Evolutionary conservation across 225 moss, liverwort and hornwort species (phyloP).

Genomic region (Bryum argenteum): DNA sequence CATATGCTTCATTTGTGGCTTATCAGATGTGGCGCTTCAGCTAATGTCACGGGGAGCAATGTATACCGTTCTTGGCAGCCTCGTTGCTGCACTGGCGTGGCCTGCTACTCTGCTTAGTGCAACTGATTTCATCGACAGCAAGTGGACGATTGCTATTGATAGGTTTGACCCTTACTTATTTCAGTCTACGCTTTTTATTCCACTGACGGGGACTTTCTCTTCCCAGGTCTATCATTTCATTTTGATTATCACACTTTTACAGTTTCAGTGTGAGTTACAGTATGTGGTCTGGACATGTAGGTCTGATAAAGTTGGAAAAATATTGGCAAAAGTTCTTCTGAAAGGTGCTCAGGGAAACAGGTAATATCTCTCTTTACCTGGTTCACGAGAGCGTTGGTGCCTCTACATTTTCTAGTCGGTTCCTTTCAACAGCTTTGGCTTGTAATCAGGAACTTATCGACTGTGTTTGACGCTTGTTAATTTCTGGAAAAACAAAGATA

Average conservation of each 20-base stretch:
- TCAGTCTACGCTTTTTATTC: slow-evolving; percentile 11
- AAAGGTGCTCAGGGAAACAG: slow-evolving; percentile 92
- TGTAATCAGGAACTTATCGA: background rate
- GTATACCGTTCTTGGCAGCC: slow-evolving; percentile 84
- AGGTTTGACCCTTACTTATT: slow-evolving; percentile 51
- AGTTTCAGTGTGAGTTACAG: slow-evolving; percentile 21
- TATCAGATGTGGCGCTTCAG: slow-evolving; percentile 78
- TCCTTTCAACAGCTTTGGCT: slow-evolving; percentile 4
- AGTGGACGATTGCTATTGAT: slow-evolving; percentile 92
- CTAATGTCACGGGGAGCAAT: slow-evolving; percentile 91
- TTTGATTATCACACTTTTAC: slow-evolving; percentile 12
- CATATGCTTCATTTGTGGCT: slow-evolving; percentile 17
- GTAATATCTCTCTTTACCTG: slow-evolving; percentile 33
- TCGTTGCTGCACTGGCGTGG: slow-evolving; percentile 94
- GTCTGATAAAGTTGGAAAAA: slow-evolving; percentile 89
- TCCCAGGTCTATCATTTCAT: slow-evolving; percentile 10
- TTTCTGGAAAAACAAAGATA: background rate
- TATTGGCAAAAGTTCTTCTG: slow-evolving; percentile 83
- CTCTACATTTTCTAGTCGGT: slow-evolving; percentile 4
- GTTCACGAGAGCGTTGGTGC: slow-evolving; percentile 12
- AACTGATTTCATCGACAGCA: slow-evolving; percentile 96
- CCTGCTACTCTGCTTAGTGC: slow-evolving; percentile 89
- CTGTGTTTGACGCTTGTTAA: background rate
- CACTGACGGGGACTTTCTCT: slow-evolving; percentile 10
- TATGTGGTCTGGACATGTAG: slow-evolving; percentile 46